Percentiles rank a stretch among this genome's conserved stretches.
phyloP scores from a whole-genome alignment of 768 basidiomycete genomes.

The Holtermanniella nyarrowii region DNA sequence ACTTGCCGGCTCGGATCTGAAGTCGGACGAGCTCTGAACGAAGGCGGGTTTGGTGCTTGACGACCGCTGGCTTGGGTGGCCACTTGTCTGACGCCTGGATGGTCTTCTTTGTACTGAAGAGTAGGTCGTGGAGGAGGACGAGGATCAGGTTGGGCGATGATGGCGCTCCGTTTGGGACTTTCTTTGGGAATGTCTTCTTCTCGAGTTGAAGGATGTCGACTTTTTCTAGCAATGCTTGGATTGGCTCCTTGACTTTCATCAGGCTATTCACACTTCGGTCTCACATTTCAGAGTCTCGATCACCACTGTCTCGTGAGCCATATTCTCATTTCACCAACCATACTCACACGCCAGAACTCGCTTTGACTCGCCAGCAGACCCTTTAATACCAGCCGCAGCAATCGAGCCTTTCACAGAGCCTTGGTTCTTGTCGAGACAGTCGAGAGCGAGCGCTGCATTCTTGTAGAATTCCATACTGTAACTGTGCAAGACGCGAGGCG shows the following conservation, averaged over 20 bases:
- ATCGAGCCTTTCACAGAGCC: slow-evolving; percentile 86
- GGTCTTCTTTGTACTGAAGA: slow-evolving; percentile 58
- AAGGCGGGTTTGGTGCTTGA: slow-evolving; percentile 81
- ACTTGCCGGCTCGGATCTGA: slow-evolving; percentile 36
- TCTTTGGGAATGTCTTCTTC: slow-evolving; percentile 55
- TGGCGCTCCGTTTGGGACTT: slow-evolving; percentile 21
- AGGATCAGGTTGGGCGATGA: slow-evolving; percentile 61
- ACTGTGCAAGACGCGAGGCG: neutral
- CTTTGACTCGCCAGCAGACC: slow-evolving; percentile 26
- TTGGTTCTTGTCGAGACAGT: slow-evolving; percentile 77
- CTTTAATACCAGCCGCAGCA: slow-evolving; percentile 44
- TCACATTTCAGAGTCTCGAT: slow-evolving; percentile 93
- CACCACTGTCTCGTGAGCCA: slow-evolving; percentile 47
- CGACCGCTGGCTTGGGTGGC: slow-evolving; percentile 73
- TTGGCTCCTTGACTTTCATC: slow-evolving; percentile 57
- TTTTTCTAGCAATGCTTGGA: slow-evolving; percentile 58
- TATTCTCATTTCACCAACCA: neutral
- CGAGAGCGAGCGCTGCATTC: slow-evolving; percentile 70
- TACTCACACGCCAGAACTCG: slow-evolving; percentile 36
- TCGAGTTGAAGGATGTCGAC: slow-evolving; percentile 65
- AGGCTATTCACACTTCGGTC: slow-evolving; percentile 18
- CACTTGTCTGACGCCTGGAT: slow-evolving; percentile 81
- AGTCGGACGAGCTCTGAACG: slow-evolving; percentile 63
- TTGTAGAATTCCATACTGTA: slow-evolving; percentile 85
- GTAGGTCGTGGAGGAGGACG: slow-evolving; percentile 80